Evolutionary conservation across 2,329 filamentous ascomycete genomes (phyloP).

Genomic region (Neopestalotiopsis rosae): DNA sequence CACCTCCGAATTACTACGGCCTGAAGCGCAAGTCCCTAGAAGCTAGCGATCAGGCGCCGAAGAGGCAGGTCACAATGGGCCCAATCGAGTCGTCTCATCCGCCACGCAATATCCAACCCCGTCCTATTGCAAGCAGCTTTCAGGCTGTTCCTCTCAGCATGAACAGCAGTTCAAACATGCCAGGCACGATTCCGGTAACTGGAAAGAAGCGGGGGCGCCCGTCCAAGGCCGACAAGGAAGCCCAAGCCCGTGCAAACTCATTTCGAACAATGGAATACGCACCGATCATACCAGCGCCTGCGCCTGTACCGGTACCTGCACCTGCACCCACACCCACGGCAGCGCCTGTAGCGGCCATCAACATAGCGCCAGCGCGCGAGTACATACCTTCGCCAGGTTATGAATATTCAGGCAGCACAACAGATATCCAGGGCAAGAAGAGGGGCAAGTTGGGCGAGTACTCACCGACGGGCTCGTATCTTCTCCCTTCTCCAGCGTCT

Average conservation of each 20-base stretch:
- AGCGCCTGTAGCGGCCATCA: conserved; percentile 28
- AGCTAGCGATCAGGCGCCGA: conserved; percentile 37
- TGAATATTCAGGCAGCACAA: conserved; percentile 32
- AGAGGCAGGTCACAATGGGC: conserved; percentile 37
- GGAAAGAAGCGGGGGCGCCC: conserved; percentile 52
- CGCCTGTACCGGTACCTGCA: conserved; percentile 26
- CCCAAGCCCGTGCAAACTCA: conserved; percentile 37
- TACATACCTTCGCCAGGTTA: conserved; percentile 39
- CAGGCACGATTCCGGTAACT: conserved; percentile 29
- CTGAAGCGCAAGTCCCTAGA: conserved; percentile 45
- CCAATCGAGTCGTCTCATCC: conserved; percentile 32
- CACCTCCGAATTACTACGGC: conserved; percentile 31
- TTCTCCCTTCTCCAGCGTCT: conserved; percentile 35
- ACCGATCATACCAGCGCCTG: conserved; percentile 34
- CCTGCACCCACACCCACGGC: conserved; percentile 21
- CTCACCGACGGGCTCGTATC: conserved; percentile 32
- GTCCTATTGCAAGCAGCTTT: conserved; percentile 35
- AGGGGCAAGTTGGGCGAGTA: conserved; percentile 31
- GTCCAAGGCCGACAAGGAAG: conserved; percentile 49
- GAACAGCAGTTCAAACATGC: conserved; percentile 7
- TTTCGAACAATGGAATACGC: conserved; percentile 35
- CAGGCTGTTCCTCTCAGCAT: conserved; percentile 23
- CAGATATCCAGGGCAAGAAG: conserved; percentile 33
- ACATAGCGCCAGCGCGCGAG: conserved; percentile 34
- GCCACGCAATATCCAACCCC: conserved; percentile 37